A percentile compares a stretch with the other conserved stretches of the same genome.
Conservation (phyloP, 495 filamentous ascomycete species). For the Penicillium diatomitis region DNA sequence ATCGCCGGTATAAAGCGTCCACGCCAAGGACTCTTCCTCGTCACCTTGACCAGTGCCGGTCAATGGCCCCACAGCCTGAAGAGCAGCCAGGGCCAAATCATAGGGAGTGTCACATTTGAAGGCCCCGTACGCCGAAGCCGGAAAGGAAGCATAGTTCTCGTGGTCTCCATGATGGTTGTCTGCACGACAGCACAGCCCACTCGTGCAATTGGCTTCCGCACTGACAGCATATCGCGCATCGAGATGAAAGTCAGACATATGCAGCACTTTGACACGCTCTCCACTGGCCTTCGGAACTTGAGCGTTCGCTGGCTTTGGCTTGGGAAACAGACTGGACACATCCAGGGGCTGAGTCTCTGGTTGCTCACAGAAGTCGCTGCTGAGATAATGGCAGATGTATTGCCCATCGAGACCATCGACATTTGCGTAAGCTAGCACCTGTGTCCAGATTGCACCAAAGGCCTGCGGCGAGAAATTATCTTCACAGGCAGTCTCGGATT, state of each 20-base stretch:
- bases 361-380: constrained; percentile 36
- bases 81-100: constrained; percentile 46
- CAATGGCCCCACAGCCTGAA: constrained; percentile 48
- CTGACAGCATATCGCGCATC: constrained; percentile 47
- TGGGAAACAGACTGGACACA: constrained; percentile 40
- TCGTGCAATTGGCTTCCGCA: constrained; percentile 48
- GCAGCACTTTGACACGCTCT: constrained; percentile 48
- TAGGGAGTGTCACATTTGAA: constrained; percentile 52
- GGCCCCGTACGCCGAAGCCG: constrained; percentile 45
- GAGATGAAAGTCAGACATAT: constrained; percentile 52
- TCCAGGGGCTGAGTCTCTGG: constrained; percentile 37
- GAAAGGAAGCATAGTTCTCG: constrained; percentile 24
- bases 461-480: constrained; percentile 33
- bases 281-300: constrained; percentile 37
- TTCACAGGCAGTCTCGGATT: constrained; percentile 35
- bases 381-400: constrained; percentile 48
- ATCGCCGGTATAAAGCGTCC: constrained; percentile 48
- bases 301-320: constrained; percentile 42
- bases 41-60: constrained; percentile 40
- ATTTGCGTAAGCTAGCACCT: constrained; percentile 46
- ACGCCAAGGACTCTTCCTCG: constrained; percentile 30
- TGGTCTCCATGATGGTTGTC: constrained; percentile 29
- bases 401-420: constrained; percentile 46
- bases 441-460: constrained; percentile 49
- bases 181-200: constrained; percentile 44